phyloP scores from a whole-genome alignment of 306 rosid species.

The Castanospermum australe region DNA sequence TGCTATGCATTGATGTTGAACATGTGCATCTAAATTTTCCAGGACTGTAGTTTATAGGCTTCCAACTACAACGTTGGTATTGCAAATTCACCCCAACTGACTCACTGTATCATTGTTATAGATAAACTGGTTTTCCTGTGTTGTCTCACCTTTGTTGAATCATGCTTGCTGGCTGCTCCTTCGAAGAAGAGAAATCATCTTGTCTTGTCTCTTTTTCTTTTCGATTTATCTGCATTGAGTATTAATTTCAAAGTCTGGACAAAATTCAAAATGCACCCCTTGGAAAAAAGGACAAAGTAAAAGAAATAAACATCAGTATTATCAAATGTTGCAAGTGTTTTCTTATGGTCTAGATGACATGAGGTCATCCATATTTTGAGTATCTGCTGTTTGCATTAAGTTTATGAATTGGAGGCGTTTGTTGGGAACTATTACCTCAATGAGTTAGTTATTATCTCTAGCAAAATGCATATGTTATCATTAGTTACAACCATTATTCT shows the following conservation, averaged over 20 bases:
- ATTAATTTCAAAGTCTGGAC: conserved; percentile 1
- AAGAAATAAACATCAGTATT: neutral
- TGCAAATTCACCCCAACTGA: neutral
- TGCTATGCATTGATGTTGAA: conserved; percentile 1
- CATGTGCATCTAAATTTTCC: neutral
- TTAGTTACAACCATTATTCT: neutral
- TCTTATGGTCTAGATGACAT: neutral
- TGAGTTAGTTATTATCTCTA: conserved; percentile 1
- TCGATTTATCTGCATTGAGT: neutral
- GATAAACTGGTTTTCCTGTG: neutral
- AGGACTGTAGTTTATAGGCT: conserved; percentile 1
- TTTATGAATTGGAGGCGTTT: conserved; percentile 17
- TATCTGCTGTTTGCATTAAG: conserved; percentile 10
- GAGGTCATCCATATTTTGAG: conserved; percentile 1
- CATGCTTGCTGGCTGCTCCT: neutral
- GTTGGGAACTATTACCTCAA: neutral
- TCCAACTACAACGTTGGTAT: conserved; percentile 2
- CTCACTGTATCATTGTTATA: neutral
- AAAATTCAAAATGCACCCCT: conserved; percentile 5
- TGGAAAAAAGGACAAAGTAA: neutral
- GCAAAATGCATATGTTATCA: neutral
- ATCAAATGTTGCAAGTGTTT: conserved; percentile 26
- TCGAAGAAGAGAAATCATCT: conserved; percentile 11
- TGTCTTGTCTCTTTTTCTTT: no score
- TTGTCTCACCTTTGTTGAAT: neutral